Conservation (phyloP, 768 basidiomycete species). For the Boletus subcaerulescens region DNA sequence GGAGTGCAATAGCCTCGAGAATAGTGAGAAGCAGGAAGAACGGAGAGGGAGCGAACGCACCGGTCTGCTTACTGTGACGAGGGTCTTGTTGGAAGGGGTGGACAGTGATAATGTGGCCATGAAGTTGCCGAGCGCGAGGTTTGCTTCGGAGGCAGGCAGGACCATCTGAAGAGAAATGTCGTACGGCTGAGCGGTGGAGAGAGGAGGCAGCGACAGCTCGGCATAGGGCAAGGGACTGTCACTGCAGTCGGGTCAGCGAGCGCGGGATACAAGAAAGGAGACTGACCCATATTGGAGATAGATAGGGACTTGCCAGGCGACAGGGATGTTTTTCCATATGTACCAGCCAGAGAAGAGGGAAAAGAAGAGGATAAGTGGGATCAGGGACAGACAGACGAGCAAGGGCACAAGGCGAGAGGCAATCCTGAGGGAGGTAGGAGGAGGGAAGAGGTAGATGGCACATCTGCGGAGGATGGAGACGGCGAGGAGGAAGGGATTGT, state of each 20-base stretch:
- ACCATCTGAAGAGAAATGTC: slow-evolving; percentile 65
- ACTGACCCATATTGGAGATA: slow-evolving; percentile 81
- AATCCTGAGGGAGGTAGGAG: slow-evolving; percentile 27
- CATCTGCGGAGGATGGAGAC: not conserved
- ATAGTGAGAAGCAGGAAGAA: slow-evolving; percentile 7
- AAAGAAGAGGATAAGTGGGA: slow-evolving; percentile 60
- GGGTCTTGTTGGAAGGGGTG: slow-evolving; percentile 59
- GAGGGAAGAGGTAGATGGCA: slow-evolving; percentile 10
- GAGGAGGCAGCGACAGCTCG: slow-evolving; percentile 44
- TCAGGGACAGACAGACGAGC: slow-evolving; percentile 53
- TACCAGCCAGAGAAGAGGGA: slow-evolving; percentile 68
- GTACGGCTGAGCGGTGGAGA: slow-evolving; percentile 67
- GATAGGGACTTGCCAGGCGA: slow-evolving; percentile 65
- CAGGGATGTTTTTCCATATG: slow-evolving; percentile 71
- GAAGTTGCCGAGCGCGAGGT: slow-evolving; percentile 79
- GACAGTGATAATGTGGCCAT: slow-evolving; percentile 67
- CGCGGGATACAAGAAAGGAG: not conserved
- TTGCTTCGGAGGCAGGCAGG: slow-evolving; percentile 64
- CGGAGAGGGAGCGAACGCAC: slow-evolving; percentile 41
- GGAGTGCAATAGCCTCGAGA: slow-evolving; percentile 57
- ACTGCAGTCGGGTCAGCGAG: slow-evolving; percentile 35
- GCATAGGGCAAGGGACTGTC: slow-evolving; percentile 68
- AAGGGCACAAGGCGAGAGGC: slow-evolving; percentile 67
- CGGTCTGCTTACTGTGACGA: slow-evolving; percentile 58
- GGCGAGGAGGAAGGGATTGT: not conserved